Evolutionary conservation across 768 basidiomycete species (phyloP).

Genomic region (Tricholoma sp.): DNA sequence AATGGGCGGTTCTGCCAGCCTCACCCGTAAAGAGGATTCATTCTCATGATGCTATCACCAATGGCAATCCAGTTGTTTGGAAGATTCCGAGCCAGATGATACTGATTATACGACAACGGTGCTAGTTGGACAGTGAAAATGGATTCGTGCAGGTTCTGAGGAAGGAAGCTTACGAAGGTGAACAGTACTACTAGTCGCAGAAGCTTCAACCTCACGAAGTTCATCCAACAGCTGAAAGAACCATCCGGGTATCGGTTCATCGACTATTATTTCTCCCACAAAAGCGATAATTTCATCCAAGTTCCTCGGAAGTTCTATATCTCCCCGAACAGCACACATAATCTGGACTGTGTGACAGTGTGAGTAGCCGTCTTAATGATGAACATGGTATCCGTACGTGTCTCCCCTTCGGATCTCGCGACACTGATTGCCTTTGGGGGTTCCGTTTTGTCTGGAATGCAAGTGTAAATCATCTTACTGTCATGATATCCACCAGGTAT

Average conservation of each 20-base stretch:
- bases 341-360: slow-evolving; percentile 1
- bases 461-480: background rate
- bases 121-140: slow-evolving; percentile 9
- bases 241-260: slow-evolving; percentile 22
- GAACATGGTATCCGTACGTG: background rate
- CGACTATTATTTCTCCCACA: slow-evolving; percentile 7
- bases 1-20: no score
- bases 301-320: slow-evolving; percentile 8
- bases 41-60: slow-evolving; percentile 28
- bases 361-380: background rate
- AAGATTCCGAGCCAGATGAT: slow-evolving; percentile 20
- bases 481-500: background rate
- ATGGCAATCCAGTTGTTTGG: slow-evolving; percentile 30
- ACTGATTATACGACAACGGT: slow-evolving; percentile 19
- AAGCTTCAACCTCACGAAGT: slow-evolving; percentile 21
- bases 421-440: background rate
- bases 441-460: background rate
- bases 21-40: slow-evolving; percentile 10
- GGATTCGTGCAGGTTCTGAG: background rate
- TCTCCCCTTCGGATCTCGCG: background rate
- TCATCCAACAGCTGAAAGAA: slow-evolving; percentile 21
- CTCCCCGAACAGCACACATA: slow-evolving; percentile 1
- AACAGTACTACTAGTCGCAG: slow-evolving; percentile 3
- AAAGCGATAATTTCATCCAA: slow-evolving; percentile 13
- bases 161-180: slow-evolving; percentile 14